phyloP scores from a whole-genome alignment of 2,329 filamentous ascomycete genomes.

The Monilinia vaccinii-corymbosi region DNA sequence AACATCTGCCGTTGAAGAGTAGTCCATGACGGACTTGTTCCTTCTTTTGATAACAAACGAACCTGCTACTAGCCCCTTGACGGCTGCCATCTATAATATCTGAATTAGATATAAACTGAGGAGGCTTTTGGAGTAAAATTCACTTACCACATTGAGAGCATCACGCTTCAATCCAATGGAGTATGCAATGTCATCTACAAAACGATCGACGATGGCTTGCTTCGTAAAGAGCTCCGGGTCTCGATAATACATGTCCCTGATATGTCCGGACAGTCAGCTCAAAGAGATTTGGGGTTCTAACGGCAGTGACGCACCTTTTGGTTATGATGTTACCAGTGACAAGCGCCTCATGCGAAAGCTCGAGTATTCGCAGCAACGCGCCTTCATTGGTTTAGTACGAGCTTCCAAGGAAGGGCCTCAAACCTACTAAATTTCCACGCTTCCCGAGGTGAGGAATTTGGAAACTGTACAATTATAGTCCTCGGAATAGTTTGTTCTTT shows the following conservation, averaged over 20 bases:
- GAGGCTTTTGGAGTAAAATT: neutral
- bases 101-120: neutral
- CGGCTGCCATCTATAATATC: constrained; percentile 53
- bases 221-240: constrained; percentile 61
- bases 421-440: constrained; percentile 43
- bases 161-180: constrained; percentile 57
- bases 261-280: neutral
- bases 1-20: constrained; percentile 33
- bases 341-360: constrained; percentile 50
- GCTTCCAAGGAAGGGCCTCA: constrained; percentile 10
- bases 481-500: neutral
- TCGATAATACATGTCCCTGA: constrained; percentile 75
- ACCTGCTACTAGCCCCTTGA: constrained; percentile 63
- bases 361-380: constrained; percentile 48
- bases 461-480: constrained; percentile 33
- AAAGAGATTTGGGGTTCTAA: neutral
- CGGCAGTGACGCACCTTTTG: constrained; percentile 42
- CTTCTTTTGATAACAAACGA: constrained; percentile 39
- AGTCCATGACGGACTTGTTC: constrained; percentile 37
- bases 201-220: constrained; percentile 59
- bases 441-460: constrained; percentile 39
- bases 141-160: constrained; percentile 59
- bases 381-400: constrained; percentile 32
- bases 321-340: constrained; percentile 46
- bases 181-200: constrained; percentile 65